phyloP scores from a whole-genome alignment of 2,329 filamentous ascomycete species.

The Diaporthe citrichinensis region DNA sequence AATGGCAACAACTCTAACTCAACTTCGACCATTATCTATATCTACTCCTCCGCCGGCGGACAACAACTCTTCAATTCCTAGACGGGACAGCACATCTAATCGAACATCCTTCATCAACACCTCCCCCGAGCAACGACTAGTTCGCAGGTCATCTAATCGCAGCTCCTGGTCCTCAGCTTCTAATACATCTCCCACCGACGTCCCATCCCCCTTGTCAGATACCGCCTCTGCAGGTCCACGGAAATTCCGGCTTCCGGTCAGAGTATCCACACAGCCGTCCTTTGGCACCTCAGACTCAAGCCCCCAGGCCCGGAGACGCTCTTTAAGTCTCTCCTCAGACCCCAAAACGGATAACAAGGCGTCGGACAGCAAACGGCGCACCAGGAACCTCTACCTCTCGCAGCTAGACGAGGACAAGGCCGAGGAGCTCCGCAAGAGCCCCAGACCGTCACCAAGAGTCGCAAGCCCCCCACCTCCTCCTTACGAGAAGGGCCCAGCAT shows the following conservation, averaged over 20 bases:
- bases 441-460: slow-evolving; percentile 34
- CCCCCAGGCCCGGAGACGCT: slow-evolving; percentile 28
- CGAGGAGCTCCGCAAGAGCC: slow-evolving; percentile 33
- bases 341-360: slow-evolving; percentile 27
- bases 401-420: slow-evolving; percentile 33
- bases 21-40: slow-evolving; percentile 33
- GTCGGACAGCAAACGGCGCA: slow-evolving; percentile 22
- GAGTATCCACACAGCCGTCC: slow-evolving; percentile 27
- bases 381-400: slow-evolving; percentile 27
- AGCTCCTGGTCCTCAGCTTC: slow-evolving; percentile 24
- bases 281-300: slow-evolving; percentile 30
- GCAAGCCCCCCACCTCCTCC: slow-evolving; percentile 32
- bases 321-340: slow-evolving; percentile 17
- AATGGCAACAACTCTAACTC: slow-evolving; percentile 20
- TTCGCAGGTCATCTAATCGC: slow-evolving; percentile 30
- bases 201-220: slow-evolving; percentile 30
- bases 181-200: slow-evolving; percentile 27
- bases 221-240: slow-evolving; percentile 18
- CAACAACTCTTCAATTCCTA: slow-evolving; percentile 18
- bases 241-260: slow-evolving; percentile 31
- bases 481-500: slow-evolving; percentile 30
- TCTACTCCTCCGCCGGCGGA: slow-evolving; percentile 31
- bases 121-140: slow-evolving; percentile 22
- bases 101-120: slow-evolving; percentile 13
- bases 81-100: slow-evolving; percentile 27